Base-by-base conservation (phyloP, 306 rosid species). In the Acacia acuminata region DNA sequence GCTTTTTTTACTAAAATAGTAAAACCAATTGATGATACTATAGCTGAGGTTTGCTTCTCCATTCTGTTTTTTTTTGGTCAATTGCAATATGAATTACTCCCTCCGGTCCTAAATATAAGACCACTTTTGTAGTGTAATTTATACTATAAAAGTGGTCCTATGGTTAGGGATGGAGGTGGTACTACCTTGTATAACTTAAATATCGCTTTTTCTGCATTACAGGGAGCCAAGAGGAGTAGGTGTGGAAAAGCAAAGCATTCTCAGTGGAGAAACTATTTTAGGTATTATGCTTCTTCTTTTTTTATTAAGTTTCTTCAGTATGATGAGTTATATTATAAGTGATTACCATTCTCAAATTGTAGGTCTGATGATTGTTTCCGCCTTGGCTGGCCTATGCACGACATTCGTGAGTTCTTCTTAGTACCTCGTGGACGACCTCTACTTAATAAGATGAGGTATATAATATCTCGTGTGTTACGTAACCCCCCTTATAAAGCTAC, bases 361-460 rank as follows among this genome's bases (percentile, higher is more conserved):
- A 96, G 99, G 99, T 93, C 99, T 34, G 77, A 55, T 88, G 92
- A 91, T 76, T 96, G 99, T 82, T 96, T 96, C 79, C 86, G 86
- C 75, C 81, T 96, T 78, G 92, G 97, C 42, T 96, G 99, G 99
- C 99, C 99, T 15, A 96, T 96, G 99, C 96, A n/a, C n/a, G n/a
- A 90, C 60, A 88, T 85, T 81, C 87, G 94, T 24, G 91, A 86
- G 48, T 93, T 93, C 92, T 96, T 96, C 85, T 87, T 80, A 70
- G 81, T 71, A 74, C 91, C 92, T 68, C 27, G 2, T 6, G 81
- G 73, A 48, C 75, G 72, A 7, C 75, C 3, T 83, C 73, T 10
- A 50, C 67, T 1, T 80, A 83, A 85, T 84, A 84, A 87, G 92
- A 91, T 45, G 93, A 86, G 87, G 98, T 94, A 86, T 42, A 86